Percentiles rank a stretch among this genome's conserved stretches.
Evolutionary conservation across 495 filamentous ascomycete genomes (phyloP).

Genomic region (Penicillium manginii): DNA sequence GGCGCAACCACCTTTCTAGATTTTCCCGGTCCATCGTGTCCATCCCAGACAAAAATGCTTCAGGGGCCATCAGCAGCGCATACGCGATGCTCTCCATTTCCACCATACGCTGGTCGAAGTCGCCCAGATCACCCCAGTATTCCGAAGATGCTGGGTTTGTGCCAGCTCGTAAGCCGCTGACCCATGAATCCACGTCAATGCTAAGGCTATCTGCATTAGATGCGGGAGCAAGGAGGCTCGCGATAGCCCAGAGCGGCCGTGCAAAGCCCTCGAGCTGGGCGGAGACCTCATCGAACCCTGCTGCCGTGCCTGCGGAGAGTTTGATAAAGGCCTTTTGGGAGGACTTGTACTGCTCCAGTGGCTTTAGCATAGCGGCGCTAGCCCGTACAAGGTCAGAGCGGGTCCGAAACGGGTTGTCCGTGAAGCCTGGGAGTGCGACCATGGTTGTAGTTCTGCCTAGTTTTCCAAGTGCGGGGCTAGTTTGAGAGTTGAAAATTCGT

Average conservation of each 20-base stretch:
- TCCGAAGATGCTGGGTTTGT: conserved; percentile 9
- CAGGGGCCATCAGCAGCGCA: not conserved
- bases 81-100: not conserved
- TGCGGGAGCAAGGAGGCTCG: not conserved
- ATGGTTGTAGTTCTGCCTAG: conserved; percentile 7
- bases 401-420: conserved; percentile 6
- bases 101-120: conserved; percentile 14
- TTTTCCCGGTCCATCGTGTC: not conserved
- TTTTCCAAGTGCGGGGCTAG: not conserved
- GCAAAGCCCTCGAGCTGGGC: conserved; percentile 11
- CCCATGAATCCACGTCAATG: conserved; percentile 3
- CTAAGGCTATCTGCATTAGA: not conserved
- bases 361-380: not conserved
- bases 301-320: not conserved
- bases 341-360: conserved; percentile 1
- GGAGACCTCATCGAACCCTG: conserved; percentile 2
- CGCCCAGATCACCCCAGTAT: conserved; percentile 9
- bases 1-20: not conserved
- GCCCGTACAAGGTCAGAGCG: conserved; percentile 3
- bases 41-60: not conserved
- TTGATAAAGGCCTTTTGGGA: conserved; percentile 4
- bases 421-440: conserved; percentile 6
- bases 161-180: conserved; percentile 1
- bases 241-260: conserved; percentile 10
- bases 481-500: not conserved